Evolutionary conservation across 148 eudicot genomes (phyloP).

Genomic region (Cornus suecica): DNA sequence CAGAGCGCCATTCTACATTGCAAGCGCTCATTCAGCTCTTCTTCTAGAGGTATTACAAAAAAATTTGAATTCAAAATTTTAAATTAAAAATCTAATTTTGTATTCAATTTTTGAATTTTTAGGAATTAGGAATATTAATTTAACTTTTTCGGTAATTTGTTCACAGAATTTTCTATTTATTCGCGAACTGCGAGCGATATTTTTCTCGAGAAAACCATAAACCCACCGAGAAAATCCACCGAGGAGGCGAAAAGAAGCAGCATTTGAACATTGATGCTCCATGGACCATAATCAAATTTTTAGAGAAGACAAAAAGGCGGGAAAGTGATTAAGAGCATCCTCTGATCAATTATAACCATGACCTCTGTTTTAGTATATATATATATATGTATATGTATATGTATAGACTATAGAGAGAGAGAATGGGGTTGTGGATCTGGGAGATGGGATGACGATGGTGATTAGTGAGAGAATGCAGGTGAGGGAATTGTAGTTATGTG

Average conservation of each 20-base stretch:
- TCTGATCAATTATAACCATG: not conserved
- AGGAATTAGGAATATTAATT: not conserved
- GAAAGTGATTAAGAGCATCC: not conserved
- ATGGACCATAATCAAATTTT: not conserved
- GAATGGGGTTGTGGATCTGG: not conserved
- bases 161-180: constrained; percentile 25
- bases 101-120: not conserved
- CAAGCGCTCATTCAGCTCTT: constrained; percentile 46
- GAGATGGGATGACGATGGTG: not conserved
- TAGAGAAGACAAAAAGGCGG: not conserved
- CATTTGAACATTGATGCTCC: constrained; percentile 22
- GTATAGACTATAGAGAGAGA: not conserved
- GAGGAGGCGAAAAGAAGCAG: constrained; percentile 32
- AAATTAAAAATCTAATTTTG: too few relatives aligned
- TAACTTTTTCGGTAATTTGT: not conserved
- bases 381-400: not conserved
- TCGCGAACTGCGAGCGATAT: constrained; percentile 32
- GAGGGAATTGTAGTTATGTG: not conserved
- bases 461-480: not conserved
- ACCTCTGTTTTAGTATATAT: not conserved
- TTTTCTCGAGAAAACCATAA: constrained; percentile 15
- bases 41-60: constrained; percentile 12
- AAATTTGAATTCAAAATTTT: too few relatives aligned
- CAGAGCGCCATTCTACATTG: constrained; percentile 75
- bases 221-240: constrained; percentile 6